Conservation (phyloP, 371 early-diverging fungal species). For the Mortierella sp. region DNA sequence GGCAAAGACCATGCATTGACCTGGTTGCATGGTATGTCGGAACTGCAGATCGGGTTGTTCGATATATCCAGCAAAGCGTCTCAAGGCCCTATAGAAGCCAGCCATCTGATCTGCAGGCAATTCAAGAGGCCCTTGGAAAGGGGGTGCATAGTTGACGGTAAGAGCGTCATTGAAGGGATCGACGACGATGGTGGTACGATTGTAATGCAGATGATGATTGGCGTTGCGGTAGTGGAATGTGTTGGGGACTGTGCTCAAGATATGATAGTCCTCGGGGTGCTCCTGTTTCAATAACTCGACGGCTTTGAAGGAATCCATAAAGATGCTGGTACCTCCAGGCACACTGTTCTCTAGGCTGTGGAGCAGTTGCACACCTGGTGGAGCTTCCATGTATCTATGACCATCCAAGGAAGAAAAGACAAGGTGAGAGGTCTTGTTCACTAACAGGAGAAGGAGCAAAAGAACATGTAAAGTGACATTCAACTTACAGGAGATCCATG, state of each 20-base stretch:
- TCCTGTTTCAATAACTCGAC: slow-evolving; percentile 66
- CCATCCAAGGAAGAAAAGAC: not conserved
- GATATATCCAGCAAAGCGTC: slow-evolving; percentile 71
- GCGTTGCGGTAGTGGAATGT: slow-evolving; percentile 88
- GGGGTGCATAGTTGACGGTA: slow-evolving; percentile 85
- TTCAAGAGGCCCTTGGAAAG: slow-evolving; percentile 89
- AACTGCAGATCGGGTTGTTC: slow-evolving; percentile 68
- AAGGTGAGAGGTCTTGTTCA: not conserved
- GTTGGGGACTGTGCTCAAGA: slow-evolving; percentile 69
- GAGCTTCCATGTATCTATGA: slow-evolving; percentile 79
- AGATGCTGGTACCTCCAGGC: slow-evolving; percentile 82
- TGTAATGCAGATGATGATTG: slow-evolving; percentile 77
- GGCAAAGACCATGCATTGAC: slow-evolving; percentile 82
- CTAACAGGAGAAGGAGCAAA: not conserved
- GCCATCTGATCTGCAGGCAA: slow-evolving; percentile 57
- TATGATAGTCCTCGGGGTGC: slow-evolving; percentile 71
- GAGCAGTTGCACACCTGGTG: slow-evolving; percentile 88
- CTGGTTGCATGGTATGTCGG: slow-evolving; percentile 74
- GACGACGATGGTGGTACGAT: slow-evolving; percentile 76
- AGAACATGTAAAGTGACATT: not conserved
- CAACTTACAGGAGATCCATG: slow-evolving; percentile 89
- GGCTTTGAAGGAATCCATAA: slow-evolving; percentile 82
- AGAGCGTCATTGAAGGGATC: slow-evolving; percentile 57
- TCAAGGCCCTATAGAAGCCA: slow-evolving; percentile 79
- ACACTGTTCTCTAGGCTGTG: slow-evolving; percentile 85